These are phyloP conservation scores for Phialophora verrucosa DNA, from an alignment of 2,329 filamentous ascomycete species.

Conservation along the genomic window DNA sequence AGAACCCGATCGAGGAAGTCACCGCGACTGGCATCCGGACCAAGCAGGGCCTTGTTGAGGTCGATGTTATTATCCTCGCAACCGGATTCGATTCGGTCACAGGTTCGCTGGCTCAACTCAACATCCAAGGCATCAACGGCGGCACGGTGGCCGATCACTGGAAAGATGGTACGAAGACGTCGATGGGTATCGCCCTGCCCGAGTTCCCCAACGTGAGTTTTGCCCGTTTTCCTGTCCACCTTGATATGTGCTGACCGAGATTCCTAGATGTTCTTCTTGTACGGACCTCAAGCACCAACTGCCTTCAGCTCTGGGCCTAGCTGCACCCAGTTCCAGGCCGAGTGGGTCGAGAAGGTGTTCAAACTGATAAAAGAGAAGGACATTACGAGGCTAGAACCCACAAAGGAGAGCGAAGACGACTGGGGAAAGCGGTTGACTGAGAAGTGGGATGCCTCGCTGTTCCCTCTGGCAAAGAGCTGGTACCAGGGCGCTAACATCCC, in stretches of 20 bases:
- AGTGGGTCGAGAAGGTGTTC: conserved; percentile 59
- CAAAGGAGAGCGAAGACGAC: conserved; percentile 50
- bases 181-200: conserved; percentile 51
- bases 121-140: conserved; percentile 46
- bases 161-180: conserved; percentile 46
- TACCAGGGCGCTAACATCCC: conserved; percentile 65
- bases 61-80: conserved; percentile 52
- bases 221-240: background rate
- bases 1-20: conserved; percentile 51
- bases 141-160: conserved; percentile 47
- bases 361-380: conserved; percentile 54
- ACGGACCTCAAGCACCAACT: conserved; percentile 61
- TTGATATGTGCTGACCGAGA: background rate
- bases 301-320: conserved; percentile 52
- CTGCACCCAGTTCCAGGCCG: conserved; percentile 61
- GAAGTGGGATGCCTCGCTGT: conserved; percentile 54
- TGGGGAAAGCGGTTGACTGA: conserved; percentile 56
- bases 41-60: conserved; percentile 47
- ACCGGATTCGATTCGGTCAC: conserved; percentile 55
- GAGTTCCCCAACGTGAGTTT: conserved; percentile 51
- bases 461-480: conserved; percentile 58
- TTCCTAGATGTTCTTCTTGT: conserved; percentile 54
- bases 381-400: conserved; percentile 60
- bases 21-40: conserved; percentile 50
- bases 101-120: conserved; percentile 50